Evolutionary conservation across 1,139 yeast species (phyloP).

Genomic region (Protomyces lactucae-debilis): DNA sequence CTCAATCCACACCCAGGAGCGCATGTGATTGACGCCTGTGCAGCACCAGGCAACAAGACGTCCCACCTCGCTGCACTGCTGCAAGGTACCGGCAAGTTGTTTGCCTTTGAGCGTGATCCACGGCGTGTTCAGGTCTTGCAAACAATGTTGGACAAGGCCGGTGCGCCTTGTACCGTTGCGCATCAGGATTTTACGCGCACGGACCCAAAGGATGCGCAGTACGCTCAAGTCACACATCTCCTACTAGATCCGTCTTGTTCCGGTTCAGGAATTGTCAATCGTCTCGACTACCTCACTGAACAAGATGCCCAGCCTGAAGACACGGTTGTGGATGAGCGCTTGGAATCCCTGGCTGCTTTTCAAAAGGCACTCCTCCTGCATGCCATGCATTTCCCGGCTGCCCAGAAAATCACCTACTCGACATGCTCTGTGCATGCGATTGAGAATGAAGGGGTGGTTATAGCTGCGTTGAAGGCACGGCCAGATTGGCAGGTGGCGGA

Average conservation of each 20-base stretch:
- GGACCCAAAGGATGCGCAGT: slow-evolving; percentile 49
- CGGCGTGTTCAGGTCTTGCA: slow-evolving; percentile 65
- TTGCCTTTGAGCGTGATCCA: slow-evolving; percentile 83
- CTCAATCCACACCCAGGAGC: slow-evolving; percentile 54
- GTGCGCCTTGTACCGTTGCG: slow-evolving; percentile 68
- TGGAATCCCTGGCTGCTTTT: slow-evolving; percentile 71
- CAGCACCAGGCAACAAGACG: slow-evolving; percentile 98
- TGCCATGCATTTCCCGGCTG: slow-evolving; percentile 76
- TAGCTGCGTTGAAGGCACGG: slow-evolving; percentile 58
- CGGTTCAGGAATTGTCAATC: slow-evolving; percentile 94
- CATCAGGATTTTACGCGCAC: slow-evolving; percentile 78
- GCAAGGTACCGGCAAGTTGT: slow-evolving; percentile 43
- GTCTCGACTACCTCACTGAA: slow-evolving; percentile 50
- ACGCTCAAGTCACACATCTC: slow-evolving; percentile 57
- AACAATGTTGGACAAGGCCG: slow-evolving; percentile 76
- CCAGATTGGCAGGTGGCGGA: slow-evolving; percentile 73
- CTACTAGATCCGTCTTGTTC: slow-evolving; percentile 96
- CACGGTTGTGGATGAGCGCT: slow-evolving; percentile 46
- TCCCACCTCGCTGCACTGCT: slow-evolving; percentile 76
- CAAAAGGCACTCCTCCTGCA: slow-evolving; percentile 84
- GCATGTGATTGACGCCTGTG: slow-evolving; percentile 81
- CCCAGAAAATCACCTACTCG: slow-evolving; percentile 77
- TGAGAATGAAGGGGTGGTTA: slow-evolving; percentile 89
- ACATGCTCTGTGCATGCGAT: slow-evolving; percentile 92
- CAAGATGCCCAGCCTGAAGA: slow-evolving; percentile 34